Conservation (phyloP, 1,139 yeast species). For the Geotrichum carabidarum region DNA sequence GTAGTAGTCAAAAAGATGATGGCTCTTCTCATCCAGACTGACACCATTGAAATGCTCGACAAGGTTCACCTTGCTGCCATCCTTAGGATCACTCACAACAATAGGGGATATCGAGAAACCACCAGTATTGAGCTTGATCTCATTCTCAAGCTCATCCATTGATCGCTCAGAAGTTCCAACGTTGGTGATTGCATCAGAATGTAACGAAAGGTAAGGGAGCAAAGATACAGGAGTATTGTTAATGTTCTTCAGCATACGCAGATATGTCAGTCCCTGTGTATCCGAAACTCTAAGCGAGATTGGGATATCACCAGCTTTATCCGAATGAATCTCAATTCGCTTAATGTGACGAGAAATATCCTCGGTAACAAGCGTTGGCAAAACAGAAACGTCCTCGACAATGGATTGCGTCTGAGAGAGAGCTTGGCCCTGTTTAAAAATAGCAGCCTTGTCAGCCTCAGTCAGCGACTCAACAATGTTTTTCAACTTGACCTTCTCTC, state of each 20-base stretch:
- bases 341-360: slow-evolving; percentile 68
- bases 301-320: slow-evolving; percentile 21
- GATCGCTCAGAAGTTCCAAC: slow-evolving; percentile 69
- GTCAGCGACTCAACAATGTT: slow-evolving; percentile 44
- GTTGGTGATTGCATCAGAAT: slow-evolving; percentile 73
- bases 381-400: slow-evolving; percentile 66
- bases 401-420: slow-evolving; percentile 61
- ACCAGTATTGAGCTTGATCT: slow-evolving; percentile 78
- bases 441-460: slow-evolving; percentile 52
- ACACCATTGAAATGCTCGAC: slow-evolving; percentile 61
- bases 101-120: slow-evolving; percentile 61
- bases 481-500: slow-evolving; percentile 54
- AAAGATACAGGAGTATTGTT: slow-evolving; percentile 52
- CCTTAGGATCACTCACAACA: slow-evolving; percentile 42
- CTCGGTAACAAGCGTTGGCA: slow-evolving; percentile 67
- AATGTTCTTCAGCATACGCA: slow-evolving; percentile 51
- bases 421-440: slow-evolving; percentile 55
- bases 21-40: slow-evolving; percentile 62
- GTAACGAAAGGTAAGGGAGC: slow-evolving; percentile 68
- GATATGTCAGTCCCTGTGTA: slow-evolving; percentile 57
- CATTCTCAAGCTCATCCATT: slow-evolving; percentile 80
- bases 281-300: slow-evolving; percentile 35
- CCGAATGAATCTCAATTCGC: slow-evolving; percentile 33
- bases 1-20: slow-evolving; percentile 61
- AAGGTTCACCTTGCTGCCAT: slow-evolving; percentile 33